Percentiles rank a stretch among this genome's conserved stretches.
phyloP scores from a whole-genome alignment of 371 early-diverging fungal genomes.

The Mortierella sp. region DNA sequence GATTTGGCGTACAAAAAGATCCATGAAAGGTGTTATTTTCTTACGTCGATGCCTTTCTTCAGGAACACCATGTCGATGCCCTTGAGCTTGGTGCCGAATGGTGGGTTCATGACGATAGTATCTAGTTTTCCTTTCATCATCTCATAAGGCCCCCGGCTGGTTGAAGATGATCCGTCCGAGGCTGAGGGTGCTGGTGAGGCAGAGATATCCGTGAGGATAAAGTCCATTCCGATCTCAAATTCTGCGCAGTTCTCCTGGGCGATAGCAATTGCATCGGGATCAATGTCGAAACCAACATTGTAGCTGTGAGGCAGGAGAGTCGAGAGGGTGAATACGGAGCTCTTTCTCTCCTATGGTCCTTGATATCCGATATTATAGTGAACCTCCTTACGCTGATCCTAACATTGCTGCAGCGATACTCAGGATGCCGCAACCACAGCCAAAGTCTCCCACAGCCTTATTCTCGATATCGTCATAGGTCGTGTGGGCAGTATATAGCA shows the following conservation, averaged over 20 bases:
- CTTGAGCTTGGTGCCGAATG: constrained; percentile 85
- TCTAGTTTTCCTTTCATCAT: constrained; percentile 68
- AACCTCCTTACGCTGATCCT: constrained; percentile 40
- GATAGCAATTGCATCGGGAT: constrained; percentile 80
- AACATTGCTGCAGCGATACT: constrained; percentile 52
- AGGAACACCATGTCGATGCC: constrained; percentile 84
- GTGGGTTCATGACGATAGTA: constrained; percentile 88
- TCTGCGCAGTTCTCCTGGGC: constrained; percentile 75
- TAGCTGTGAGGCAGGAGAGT: constrained; percentile 43
- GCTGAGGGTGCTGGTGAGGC: constrained; percentile 30
- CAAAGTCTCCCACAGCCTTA: constrained; percentile 82
- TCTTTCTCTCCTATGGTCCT: not conserved
- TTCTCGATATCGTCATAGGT: constrained; percentile 82
- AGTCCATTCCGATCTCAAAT: constrained; percentile 75
- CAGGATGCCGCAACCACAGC: constrained; percentile 86
- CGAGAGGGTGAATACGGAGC: constrained; percentile 3
- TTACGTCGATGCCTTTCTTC: constrained; percentile 76
- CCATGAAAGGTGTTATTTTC: not conserved
- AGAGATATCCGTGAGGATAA: constrained; percentile 63
- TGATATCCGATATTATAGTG: not conserved
- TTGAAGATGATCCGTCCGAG: constrained; percentile 25
- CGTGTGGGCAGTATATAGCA: constrained; percentile 85
- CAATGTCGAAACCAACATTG: constrained; percentile 83
- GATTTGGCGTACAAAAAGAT: not conserved
- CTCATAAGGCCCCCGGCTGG: constrained; percentile 43